phyloP scores from a whole-genome alignment of 2,329 filamentous ascomycete genomes.

The Colletotrichum falcatum region DNA sequence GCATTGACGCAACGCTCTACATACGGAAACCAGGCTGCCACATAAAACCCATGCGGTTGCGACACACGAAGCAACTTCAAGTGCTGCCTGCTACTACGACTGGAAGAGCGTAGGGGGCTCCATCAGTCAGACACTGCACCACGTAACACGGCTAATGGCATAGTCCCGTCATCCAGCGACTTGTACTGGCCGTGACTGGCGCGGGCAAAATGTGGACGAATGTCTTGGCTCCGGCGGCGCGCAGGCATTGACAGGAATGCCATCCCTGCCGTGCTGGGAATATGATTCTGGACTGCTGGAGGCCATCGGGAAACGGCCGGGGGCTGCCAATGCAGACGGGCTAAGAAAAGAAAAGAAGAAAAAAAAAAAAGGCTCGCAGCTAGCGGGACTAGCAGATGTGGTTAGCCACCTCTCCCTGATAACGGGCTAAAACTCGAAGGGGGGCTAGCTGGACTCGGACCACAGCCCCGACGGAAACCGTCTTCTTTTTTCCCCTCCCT shows the following conservation, averaged over 20 bases:
- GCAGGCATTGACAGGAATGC: not conserved
- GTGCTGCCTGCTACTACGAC: not conserved
- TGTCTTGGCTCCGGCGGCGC: not conserved
- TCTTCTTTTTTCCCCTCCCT: no score
- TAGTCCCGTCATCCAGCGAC: not conserved
- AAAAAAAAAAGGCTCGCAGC: not conserved
- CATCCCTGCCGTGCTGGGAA: not conserved
- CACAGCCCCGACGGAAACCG: no score
- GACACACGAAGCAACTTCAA: not conserved
- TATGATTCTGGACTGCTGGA: not conserved
- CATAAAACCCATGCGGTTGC: no score
- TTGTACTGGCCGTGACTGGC: not conserved
- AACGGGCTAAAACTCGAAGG: not conserved
- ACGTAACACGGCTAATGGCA: conserved; percentile 20
- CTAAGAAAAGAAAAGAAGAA: no score
- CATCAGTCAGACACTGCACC: not conserved
- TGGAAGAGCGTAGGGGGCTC: not conserved
- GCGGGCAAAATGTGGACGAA: not conserved
- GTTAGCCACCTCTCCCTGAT: not conserved
- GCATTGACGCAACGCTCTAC: not conserved
- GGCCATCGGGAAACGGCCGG: no score
- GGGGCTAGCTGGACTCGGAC: not conserved
- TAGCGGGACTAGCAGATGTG: rapidly evolving
- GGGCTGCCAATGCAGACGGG: not conserved
- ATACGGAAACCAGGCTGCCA: no score